Conservation (phyloP, 2,329 filamentous ascomycete species). For the Exophiala calicioides region DNA sequence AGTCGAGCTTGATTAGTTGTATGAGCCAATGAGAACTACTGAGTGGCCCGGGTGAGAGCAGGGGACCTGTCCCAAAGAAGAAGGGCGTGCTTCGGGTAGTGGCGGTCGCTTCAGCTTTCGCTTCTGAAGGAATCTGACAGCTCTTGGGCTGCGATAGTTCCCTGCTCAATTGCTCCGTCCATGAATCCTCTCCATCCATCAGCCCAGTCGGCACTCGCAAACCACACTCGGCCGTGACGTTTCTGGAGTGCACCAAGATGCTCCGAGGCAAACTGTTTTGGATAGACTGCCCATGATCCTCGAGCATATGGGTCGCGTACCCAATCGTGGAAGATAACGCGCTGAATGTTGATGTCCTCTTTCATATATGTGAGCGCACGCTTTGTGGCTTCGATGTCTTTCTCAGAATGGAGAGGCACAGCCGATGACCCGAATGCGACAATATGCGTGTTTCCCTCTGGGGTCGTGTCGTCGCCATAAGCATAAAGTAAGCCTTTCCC, state of each 20-base stretch:
- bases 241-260: constrained; percentile 33
- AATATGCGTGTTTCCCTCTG: constrained; percentile 49
- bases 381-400: constrained; percentile 14
- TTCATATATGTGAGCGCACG: constrained; percentile 30
- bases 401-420: not conserved
- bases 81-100: too few species aligned
- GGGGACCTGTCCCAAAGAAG: too few species aligned
- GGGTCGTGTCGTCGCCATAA: constrained; percentile 36
- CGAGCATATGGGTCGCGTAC: constrained; percentile 35
- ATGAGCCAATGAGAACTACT: too few species aligned
- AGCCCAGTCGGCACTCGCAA: constrained; percentile 40
- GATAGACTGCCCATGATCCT: constrained; percentile 32
- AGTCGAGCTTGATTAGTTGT: too few species aligned
- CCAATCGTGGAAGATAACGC: constrained; percentile 33
- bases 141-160: too few species aligned
- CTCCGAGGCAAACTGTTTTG: constrained; percentile 31
- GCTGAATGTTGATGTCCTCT: not conserved
- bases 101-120: too few species aligned
- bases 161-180: constrained; percentile 39
- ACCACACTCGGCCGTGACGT: constrained; percentile 33
- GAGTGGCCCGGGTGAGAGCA: too few species aligned
- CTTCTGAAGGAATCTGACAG: too few species aligned
- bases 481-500: constrained; percentile 32
- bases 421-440: constrained; percentile 47
- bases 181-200: constrained; percentile 38